Evolutionary conservation across 1,284 basidiomycete genomes (phyloP), one percentile per base, ranked within the genome.

Genomic region (Ganoderma multipileum): DNA sequence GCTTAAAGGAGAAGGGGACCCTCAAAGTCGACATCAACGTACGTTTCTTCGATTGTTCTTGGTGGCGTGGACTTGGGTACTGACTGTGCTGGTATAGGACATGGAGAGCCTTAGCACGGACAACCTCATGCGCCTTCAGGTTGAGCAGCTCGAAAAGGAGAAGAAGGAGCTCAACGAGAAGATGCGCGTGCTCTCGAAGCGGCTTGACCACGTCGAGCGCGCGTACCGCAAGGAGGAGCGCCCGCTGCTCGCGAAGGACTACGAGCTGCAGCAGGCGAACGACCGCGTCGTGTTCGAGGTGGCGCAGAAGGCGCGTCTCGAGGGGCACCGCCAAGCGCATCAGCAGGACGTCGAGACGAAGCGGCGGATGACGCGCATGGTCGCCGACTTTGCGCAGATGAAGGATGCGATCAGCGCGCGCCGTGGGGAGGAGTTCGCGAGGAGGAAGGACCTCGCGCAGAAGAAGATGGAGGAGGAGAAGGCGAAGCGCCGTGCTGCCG

Each of bases 81-180:
- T 68, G 16, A 57, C 57, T 12, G 23, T 60, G 6, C 2, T 66
- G 57, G 41, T 73, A 26, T 79, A 95, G 92, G 92, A 93, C 78
- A 86, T 96, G 81, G 92, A 95, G 75, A 88, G 90, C 64, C 85
- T 96, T 73, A 95, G 96, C 81, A 96, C 96, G 11, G 91, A 95
- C 77, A 91, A 91, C 72, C 89, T 99, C 71, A 94, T 99, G 79
- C 90, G 89, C 64, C 89, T 99, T 75, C 96, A 98, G 81, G 96
- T 99, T 63, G 91, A 95, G 75, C 95, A 98, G 78, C 86, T 98
- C 66, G 97, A 98, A 83, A 98, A 98, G 83, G 97, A 99, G 84
- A 98, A 98, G 88, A 92, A 91, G 76, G 94, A 97, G 75, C 85
- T 95, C 73, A 89, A 87, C 72, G 94, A 97, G 76, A 90, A 92